Evolutionary conservation across 2,329 filamentous ascomycete genomes (phyloP), one percentile per base, ranked within the genome.

Genomic region (Byssochlamys sp.): DNA sequence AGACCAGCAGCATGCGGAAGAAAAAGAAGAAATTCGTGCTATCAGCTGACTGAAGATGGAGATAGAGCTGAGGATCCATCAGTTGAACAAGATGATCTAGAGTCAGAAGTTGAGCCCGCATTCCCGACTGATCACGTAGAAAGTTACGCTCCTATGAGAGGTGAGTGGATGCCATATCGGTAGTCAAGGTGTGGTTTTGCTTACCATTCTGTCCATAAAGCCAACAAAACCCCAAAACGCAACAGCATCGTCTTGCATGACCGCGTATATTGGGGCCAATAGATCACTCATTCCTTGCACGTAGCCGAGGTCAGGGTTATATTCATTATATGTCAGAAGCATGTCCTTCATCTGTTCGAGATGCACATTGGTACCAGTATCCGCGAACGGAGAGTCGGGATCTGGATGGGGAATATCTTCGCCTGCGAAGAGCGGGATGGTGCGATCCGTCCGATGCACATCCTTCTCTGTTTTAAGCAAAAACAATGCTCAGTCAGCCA

Each of bases 1-100:
- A 99, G 9, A 99, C 94, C 1, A 99, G 80, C 33, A 99, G 80
- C 94, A 97, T 97, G 59, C 94, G 89, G 83, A 97, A 99, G 79
- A 99, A 97, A 79, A 99, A 99, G 76, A 99, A 99, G 75, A 99
- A 99, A 72, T 99, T 99, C 26, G 94, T 99, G 67, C 89, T 95
- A 67, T 99, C 95, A 24, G 91, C 89, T 14, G 83, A 86, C 71
- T 95, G 85, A 0, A 99, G 83, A 66, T 99, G 94, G 1, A 89
- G 80, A 74, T 96, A 97, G 6, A 99, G 84, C 69, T 91, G 89
- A 0, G 95, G 94, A 64, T 99, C 94, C 85, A 99, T 91, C 58
- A 99, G 89, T 69, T 95, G 91, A 11, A 97, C 91, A 0, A 99
- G 85, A 63, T 99, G 91, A 69, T 99, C 91, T 2, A 99, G 84